Evolutionary conservation across 225 moss, liverwort and hornwort genomes (phyloP), one percentile per base, ranked within the genome.

Genomic region (Polytrichum formosum): DNA sequence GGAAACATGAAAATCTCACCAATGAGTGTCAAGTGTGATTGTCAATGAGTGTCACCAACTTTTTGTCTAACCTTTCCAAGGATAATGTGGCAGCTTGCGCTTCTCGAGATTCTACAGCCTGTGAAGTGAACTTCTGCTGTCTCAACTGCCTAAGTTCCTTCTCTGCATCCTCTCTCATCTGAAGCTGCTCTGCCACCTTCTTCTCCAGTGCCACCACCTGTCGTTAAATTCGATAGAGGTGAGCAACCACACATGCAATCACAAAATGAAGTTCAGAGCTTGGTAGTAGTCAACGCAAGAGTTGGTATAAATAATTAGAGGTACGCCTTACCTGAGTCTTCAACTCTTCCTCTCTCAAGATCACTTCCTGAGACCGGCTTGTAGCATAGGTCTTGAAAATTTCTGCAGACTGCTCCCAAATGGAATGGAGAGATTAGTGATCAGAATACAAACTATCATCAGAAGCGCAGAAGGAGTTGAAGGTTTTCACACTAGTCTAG

Each of bases 381-480:
- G 67, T 78, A 77, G 75, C 82, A 78, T 68, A 35, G 69, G 66
- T 55, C 87, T 84, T 81, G 78, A 78, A 74, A 58, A 77, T 67
- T 81, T 79, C 81, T 81, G 81, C 83, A 84, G 81, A 74, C 87
- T 87, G 81, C 76, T 76, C 55, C 58, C 0, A 20, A 46, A 46
- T 46, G 3, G 4, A 46, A 46, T 46, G 46, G 16, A 46, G 46
- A 46, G 3, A 58, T 58, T 6, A 58, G 21, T 58, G 58, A 25
- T 67, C 4, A 46, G 3, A 46, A 10, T 4, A 46, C 16, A 16
- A 46, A 46, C 46, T 13, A 16, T 16, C 46, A 46, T 13, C 46
- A 46, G 16, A 16, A 0, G 46, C 4, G 13, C 16, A 46, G 13
- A 46, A 37, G 37, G 10, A 16, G 0, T 13, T 46, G 9, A 46